phyloP scores from a whole-genome alignment of 768 basidiomycete species.

The Rhizopogon vesiculosus region DNA sequence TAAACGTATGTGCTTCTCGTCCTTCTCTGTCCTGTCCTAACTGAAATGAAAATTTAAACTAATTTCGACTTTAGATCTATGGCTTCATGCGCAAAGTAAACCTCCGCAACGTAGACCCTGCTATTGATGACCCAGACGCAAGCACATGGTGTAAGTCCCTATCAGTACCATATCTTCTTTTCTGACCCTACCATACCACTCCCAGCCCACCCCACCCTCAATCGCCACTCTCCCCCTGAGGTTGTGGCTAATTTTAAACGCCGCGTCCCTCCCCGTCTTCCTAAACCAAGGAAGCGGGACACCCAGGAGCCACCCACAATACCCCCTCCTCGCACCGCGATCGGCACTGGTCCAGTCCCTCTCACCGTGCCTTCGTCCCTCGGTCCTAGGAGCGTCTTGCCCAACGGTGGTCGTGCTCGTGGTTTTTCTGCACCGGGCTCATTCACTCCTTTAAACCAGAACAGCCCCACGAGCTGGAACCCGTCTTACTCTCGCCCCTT shows the following conservation, averaged over 20 bases:
- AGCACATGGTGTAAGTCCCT: conserved; percentile 88
- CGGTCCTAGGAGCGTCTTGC: conserved; percentile 29
- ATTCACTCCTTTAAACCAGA: conserved; percentile 66
- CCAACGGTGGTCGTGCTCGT: conserved; percentile 53
- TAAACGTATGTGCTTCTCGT: conserved; percentile 67
- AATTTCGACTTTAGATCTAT: conserved; percentile 66
- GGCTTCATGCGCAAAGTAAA: conserved; percentile 99
- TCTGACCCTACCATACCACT: neutral
- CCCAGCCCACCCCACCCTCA: conserved; percentile 85
- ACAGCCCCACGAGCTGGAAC: conserved; percentile 54
- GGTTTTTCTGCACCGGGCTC: conserved; percentile 84
- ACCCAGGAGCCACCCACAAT: conserved; percentile 61
- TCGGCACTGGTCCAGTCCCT: conserved; percentile 64
- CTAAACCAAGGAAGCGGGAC: conserved; percentile 82
- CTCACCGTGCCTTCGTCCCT: conserved; percentile 55
- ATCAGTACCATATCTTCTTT: conserved; percentile 13
- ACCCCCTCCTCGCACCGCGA: conserved; percentile 73
- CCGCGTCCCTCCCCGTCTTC: conserved; percentile 88
- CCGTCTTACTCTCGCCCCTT: conserved; percentile 52
- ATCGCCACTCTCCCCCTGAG: conserved; percentile 84
- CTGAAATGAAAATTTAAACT: conserved; percentile 9
- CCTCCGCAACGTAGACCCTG: conserved; percentile 90
- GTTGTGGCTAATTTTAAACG: conserved; percentile 94
- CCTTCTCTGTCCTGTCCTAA: conserved; percentile 20
- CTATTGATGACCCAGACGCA: conserved; percentile 93